Evolutionary conservation across 1,284 basidiomycete species (phyloP).

Genomic region (Porodaedalea pini): DNA sequence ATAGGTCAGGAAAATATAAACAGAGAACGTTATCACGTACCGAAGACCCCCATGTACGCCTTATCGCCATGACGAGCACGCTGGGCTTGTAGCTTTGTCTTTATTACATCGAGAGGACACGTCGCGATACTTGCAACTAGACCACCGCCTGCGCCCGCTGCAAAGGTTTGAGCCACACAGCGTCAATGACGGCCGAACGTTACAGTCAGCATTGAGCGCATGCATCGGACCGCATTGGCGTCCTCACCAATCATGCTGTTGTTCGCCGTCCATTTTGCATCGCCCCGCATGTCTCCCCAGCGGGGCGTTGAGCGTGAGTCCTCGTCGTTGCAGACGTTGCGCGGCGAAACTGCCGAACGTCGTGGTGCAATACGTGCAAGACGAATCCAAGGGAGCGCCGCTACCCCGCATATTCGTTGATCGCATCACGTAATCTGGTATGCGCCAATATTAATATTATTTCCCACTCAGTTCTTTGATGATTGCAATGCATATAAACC

Average conservation of each 20-base stretch:
- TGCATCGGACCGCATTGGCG: neutral
- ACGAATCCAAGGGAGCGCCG: neutral
- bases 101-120: conserved; percentile 96
- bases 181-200: conserved; percentile 10
- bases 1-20: conserved; percentile 24
- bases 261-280: conserved; percentile 70
- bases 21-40: conserved; percentile 40
- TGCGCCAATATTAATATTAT: neutral
- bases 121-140: conserved; percentile 92
- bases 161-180: neutral
- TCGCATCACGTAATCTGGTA: neutral
- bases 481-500: neutral
- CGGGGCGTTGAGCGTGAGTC: conserved; percentile 14
- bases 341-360: conserved; percentile 4
- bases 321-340: conserved; percentile 17
- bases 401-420: neutral
- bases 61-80: conserved; percentile 58
- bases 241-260: conserved; percentile 66
- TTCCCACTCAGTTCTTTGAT: too few relatives aligned
- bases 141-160: conserved; percentile 83
- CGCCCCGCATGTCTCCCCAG: conserved; percentile 44
- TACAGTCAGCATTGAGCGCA: conserved; percentile 10
- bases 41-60: conserved; percentile 74
- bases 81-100: conserved; percentile 95
- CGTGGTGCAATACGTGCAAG: neutral